Base-by-base conservation (phyloP, 805 yeast species). In the Cyberlindnera maritima region DNA sequence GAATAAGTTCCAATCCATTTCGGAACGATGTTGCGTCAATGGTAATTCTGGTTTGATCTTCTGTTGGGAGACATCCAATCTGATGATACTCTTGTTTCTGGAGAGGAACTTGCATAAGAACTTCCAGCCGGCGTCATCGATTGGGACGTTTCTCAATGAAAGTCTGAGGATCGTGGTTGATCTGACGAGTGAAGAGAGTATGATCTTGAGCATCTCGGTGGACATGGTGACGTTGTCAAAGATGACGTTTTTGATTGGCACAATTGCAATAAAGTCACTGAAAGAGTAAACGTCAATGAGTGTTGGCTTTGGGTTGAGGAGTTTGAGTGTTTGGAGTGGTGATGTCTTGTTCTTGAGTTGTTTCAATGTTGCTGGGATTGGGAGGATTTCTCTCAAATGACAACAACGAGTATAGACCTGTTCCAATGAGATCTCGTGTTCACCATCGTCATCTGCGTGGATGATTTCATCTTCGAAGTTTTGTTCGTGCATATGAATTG, bases 391-490 rank as follows among this genome's bases (percentile, higher is more conserved):
- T 46, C 97, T 73, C 48, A 91, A 70, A 64, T 91, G 97, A 63
- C 97, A 91, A 64, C 97, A 92, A 54, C 97, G 72, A 1, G 97
- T 88, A 66, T 91, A 91, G 59, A 92, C 73, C 39, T 81, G 76
- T 57, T 88, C 96, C 44, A 73, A 51, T 33, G 72, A 69, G 44
- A 54, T 45, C 9, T 60, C 62, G 14, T 41, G 45, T 10, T 60
- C 62, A 12, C 38, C 43, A 7, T 42, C 46, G 6, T 46, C 48
- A 18, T 46, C 47, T 14, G 56, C 46, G 23, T 48, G 44, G 14
- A 54, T 49, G 20, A 53, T 44, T 15, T 64, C 66, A 38, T 64
- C 68, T 17, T 65, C 71, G 56, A 80, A 81, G 56, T 77, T 77
- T 46, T 76, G 71, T 52, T 79, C 84, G 61, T 81, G 84, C 20